Evolutionary conservation across 768 basidiomycete genomes (phyloP).

Genomic region (Calocybe gangraenosa): DNA sequence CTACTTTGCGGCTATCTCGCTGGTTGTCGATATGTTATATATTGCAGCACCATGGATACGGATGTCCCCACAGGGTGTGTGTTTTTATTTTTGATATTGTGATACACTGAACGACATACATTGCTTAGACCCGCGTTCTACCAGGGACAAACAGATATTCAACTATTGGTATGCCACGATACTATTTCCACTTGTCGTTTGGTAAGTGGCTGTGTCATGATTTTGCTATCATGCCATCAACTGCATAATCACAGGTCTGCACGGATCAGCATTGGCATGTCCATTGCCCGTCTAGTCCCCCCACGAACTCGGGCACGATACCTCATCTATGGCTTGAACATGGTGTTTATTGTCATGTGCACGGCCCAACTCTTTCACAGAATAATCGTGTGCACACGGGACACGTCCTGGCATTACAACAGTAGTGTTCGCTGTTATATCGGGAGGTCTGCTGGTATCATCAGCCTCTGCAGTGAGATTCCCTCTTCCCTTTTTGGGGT

Average conservation of each 20-base stretch:
- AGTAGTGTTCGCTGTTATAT: not conserved
- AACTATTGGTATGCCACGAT: slow-evolving; percentile 10
- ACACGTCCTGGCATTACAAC: not conserved
- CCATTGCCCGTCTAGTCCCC: not conserved
- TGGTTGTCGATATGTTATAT: too few species aligned
- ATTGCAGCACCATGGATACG: too few species aligned
- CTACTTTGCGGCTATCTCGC: too few species aligned
- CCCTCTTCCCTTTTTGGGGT: not conserved
- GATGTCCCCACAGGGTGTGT: slow-evolving; percentile 1
- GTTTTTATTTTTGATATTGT: too few species aligned
- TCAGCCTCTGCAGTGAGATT: not conserved
- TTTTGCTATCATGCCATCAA: not conserved
- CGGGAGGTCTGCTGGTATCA: not conserved
- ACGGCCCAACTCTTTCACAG: not conserved
- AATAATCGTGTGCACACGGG: not conserved
- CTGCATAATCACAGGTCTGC: slow-evolving; percentile 12
- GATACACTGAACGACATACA: too few species aligned
- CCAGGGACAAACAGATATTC: slow-evolving; percentile 4
- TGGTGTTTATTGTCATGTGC: not conserved
- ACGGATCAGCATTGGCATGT: slow-evolving; percentile 7
- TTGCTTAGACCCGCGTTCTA: slow-evolving; percentile 4
- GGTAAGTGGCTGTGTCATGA: slow-evolving; percentile 13
- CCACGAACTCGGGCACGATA: not conserved
- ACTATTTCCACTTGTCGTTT: slow-evolving; percentile 9
- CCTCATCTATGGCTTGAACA: not conserved